Evolutionary conservation across 345 rosid genomes (phyloP), one percentile per base, ranked within the genome.

Genomic region (Litchi chinensis): DNA sequence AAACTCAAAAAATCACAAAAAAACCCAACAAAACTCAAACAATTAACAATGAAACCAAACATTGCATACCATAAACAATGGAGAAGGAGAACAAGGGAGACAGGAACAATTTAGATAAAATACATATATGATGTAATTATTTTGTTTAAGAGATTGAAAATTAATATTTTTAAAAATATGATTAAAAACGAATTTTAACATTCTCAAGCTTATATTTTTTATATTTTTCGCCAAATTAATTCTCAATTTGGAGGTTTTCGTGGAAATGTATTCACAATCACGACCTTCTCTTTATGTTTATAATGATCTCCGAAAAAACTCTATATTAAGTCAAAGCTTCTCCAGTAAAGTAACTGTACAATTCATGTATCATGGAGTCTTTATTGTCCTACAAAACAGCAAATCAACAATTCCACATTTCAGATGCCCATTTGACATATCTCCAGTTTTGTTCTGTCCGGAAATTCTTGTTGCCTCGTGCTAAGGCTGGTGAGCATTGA

Each of bases 261-360:
- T 50, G 28, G 26, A 41, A 41, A 5, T 41, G 9, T 41, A 60
- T 46, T 65, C 39, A 70, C 76, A 64, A 46, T 65, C 71, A 56
- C 40, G 46, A 21, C 63, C 4, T 66, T 50, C 48, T 43, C 71
- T 72, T 52, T 50, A 46, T 22, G 39, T 50, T 40, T 41, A 77
- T 26, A 54, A 68, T 18, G 28, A 40, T 52, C 65, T 64, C 68
- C 59, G 11, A 32, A 76, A 26, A 21, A 72, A 67, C 65, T n/a
- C 60, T 21, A 24, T 24, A 50, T 15, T 32, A 10, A 22, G 83
- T 32, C 3, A 32, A 32, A 32, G 32, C 37, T 32, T 32, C 37
- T 32, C 37, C 37, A 32, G 37, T 32, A 32, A 32, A 32, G 37
- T 3, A 32, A 32, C 37, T 74, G 70, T 79, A 79, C 83, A 80